A percentile compares a stretch with the other conserved stretches of the same genome.
phyloP scores from a whole-genome alignment of 106 monocot species.

The Posidonia australis region DNA sequence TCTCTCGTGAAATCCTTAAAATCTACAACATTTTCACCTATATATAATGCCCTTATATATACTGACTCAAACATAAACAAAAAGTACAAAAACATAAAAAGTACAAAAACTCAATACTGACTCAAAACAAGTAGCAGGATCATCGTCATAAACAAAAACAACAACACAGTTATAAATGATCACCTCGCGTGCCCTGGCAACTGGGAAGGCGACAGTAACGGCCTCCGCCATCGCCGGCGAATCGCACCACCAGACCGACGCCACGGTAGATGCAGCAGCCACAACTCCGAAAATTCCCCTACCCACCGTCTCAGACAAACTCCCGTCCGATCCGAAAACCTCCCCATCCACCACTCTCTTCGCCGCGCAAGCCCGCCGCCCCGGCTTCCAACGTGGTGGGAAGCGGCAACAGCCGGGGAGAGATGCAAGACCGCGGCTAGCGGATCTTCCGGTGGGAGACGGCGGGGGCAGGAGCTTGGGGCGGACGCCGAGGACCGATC shows the following conservation, averaged over 20 bases:
- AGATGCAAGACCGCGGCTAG: not conserved
- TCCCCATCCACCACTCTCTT: not conserved
- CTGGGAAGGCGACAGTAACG: slow-evolving; percentile 87
- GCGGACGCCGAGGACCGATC: not conserved
- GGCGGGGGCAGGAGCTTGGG: not conserved
- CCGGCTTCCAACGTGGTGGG: not conserved
- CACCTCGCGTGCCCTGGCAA: slow-evolving; percentile 71
- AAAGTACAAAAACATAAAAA: too few relatives aligned
- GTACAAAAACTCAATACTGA: not conserved
- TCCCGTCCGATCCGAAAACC: not conserved
- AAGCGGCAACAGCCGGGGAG: not conserved
- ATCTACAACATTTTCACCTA: too few relatives aligned
- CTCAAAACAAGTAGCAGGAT: not conserved
- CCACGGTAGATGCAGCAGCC: slow-evolving; percentile 36
- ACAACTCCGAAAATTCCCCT: slow-evolving; percentile 25
- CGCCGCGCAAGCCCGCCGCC: not conserved
- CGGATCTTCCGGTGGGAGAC: not conserved
- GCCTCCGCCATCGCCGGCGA: slow-evolving; percentile 61
- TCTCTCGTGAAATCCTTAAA: too few relatives aligned
- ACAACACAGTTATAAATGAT: not conserved
- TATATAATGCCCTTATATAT: too few relatives aligned
- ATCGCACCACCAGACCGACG: slow-evolving; percentile 23
- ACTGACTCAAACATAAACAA: too few relatives aligned
- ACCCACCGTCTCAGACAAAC: not conserved
- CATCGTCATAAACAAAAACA: not conserved